phyloP scores from a whole-genome alignment of 2,329 filamentous ascomycete species.

The Pseudohalonectria lignicola region DNA sequence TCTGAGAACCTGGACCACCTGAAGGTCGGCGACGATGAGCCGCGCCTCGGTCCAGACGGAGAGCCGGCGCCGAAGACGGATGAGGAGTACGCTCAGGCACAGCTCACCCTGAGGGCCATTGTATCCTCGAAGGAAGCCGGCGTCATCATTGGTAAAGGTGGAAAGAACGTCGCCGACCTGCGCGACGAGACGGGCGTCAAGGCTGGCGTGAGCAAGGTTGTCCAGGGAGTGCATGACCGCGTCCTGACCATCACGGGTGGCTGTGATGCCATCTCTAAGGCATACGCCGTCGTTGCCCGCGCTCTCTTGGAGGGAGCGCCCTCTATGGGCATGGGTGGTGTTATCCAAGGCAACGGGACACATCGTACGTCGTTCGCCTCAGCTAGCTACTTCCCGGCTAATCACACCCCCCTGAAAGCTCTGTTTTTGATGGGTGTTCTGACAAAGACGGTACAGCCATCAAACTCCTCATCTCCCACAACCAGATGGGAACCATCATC shows the following conservation, averaged over 20 bases:
- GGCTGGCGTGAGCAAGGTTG: conserved; percentile 96
- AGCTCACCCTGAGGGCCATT: conserved; percentile 91
- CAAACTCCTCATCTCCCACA: conserved; percentile 96
- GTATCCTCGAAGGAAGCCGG: conserved; percentile 98
- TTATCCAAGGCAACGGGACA: conserved; percentile 78
- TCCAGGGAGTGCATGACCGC: conserved; percentile 92
- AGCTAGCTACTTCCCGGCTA: neutral
- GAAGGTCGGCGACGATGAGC: conserved; percentile 51
- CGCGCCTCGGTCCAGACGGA: conserved; percentile 58
- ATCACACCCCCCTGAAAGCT: no score
- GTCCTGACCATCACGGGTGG: conserved; percentile 91
- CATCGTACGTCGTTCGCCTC: conserved; percentile 96
- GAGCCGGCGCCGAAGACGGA: conserved; percentile 82
- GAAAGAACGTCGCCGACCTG: conserved; percentile 95
- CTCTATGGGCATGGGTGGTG: conserved; percentile 89
- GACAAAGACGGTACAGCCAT: conserved; percentile 50
- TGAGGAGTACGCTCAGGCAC: conserved; percentile 87
- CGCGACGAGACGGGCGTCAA: conserved; percentile 97
- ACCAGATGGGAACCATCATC: conserved; percentile 99
- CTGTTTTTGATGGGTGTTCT: neutral
- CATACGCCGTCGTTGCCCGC: conserved; percentile 87
- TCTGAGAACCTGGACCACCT: conserved; percentile 53
- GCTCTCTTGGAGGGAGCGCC: conserved; percentile 88
- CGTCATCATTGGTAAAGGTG: conserved; percentile 97
- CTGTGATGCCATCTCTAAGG: conserved; percentile 78